These are phyloP conservation scores for Dipteronia dyeriana DNA, from an alignment of 345 rosid genomes.

Conservation along the genomic window DNA sequence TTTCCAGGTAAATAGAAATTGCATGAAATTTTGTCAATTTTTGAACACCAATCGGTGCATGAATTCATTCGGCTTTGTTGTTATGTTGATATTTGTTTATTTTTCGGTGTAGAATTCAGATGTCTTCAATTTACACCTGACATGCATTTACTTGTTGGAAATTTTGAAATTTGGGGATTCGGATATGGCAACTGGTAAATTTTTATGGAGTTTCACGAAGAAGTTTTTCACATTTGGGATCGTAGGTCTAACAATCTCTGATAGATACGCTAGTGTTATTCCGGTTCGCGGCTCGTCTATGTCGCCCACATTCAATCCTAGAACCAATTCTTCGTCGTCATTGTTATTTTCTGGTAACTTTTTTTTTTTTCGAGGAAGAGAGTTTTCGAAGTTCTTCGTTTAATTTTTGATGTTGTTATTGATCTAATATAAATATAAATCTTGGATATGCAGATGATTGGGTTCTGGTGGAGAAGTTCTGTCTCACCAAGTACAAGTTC, in stretches of 20 bases:
- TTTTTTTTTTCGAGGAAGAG: neutral
- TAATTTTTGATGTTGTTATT: neutral
- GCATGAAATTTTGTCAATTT: neutral
- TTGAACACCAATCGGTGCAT: neutral
- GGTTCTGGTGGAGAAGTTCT: constrained; percentile 76
- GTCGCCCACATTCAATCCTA: constrained; percentile 81
- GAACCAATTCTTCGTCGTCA: constrained; percentile 32
- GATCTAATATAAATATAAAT: constrained; percentile 13
- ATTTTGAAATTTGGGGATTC: constrained; percentile 15
- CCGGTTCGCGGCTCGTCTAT: constrained; percentile 71
- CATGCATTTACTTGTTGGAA: constrained; percentile 21
- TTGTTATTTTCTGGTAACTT: constrained; percentile 25
- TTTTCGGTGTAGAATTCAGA: constrained; percentile 32
- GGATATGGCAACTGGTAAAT: constrained; percentile 46
- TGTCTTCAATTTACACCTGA: constrained; percentile 26
- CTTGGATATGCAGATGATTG: constrained; percentile 67
- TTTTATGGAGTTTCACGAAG: constrained; percentile 55
- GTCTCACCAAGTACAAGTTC: constrained; percentile 74
- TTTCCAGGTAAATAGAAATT: too few relatives aligned
- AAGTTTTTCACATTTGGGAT: constrained; percentile 57
- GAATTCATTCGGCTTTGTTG: neutral
- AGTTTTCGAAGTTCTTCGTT: constrained; percentile 9
- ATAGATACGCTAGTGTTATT: constrained; percentile 58
- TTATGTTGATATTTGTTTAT: constrained; percentile 10
- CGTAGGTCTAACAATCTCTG: constrained; percentile 64